Evolutionary conservation across 2,329 filamentous ascomycete genomes (phyloP).

Genomic region (Aspergillus versicolor): DNA sequence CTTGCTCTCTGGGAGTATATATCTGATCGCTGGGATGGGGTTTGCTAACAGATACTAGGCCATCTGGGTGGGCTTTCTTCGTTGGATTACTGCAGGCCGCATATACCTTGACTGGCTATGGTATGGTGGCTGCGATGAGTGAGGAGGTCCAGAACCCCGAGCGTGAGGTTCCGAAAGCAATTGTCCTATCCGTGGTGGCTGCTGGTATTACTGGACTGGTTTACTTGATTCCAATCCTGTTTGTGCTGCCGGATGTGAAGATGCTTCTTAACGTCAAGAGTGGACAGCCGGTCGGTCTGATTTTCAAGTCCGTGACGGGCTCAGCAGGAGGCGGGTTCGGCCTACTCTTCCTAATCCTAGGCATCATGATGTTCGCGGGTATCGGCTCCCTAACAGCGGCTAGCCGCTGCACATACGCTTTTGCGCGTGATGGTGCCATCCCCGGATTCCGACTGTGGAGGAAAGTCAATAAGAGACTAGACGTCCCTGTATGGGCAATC

Average conservation of each 20-base stretch:
- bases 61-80: slow-evolving; percentile 70
- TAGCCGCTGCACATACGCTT: slow-evolving; percentile 72
- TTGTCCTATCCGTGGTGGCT: slow-evolving; percentile 67
- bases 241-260: slow-evolving; percentile 69
- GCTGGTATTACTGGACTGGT: slow-evolving; percentile 65
- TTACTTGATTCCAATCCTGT: slow-evolving; percentile 72
- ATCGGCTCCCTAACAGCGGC: slow-evolving; percentile 73
- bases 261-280: slow-evolving; percentile 65
- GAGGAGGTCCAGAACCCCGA: slow-evolving; percentile 70
- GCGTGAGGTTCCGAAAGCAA: slow-evolving; percentile 68
- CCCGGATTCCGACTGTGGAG: slow-evolving; percentile 68
- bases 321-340: slow-evolving; percentile 72
- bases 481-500: slow-evolving; percentile 70
- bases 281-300: slow-evolving; percentile 71
- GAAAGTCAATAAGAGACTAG: slow-evolving; percentile 62
- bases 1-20: not conserved
- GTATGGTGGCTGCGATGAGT: slow-evolving; percentile 71
- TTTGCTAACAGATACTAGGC: slow-evolving; percentile 39
- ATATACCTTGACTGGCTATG: slow-evolving; percentile 56
- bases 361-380: slow-evolving; percentile 74
- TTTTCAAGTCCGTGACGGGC: slow-evolving; percentile 75
- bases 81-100: slow-evolving; percentile 66
- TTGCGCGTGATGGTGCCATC: slow-evolving; percentile 72
- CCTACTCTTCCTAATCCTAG: slow-evolving; percentile 71
- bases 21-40: not conserved